Evolutionary conservation across 129 eudicot genomes (phyloP), one percentile per base, ranked within the genome.

Genomic region (Deinandra increscens): DNA sequence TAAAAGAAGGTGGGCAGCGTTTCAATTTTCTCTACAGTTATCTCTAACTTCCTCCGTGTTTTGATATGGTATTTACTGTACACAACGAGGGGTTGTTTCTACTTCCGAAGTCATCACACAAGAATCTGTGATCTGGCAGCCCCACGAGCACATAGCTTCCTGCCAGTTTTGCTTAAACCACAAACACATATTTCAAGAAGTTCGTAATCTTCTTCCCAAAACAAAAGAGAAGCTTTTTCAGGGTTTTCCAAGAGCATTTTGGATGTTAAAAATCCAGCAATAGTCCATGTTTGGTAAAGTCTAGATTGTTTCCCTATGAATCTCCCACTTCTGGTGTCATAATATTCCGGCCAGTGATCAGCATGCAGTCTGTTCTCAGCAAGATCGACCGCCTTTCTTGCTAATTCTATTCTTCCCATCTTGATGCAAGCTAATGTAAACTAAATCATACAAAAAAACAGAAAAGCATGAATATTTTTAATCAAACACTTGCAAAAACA

Each of bases 221-320:
- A 89, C 34, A 94, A 73, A 43, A 78, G 81, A 10, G 97, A 69
- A 55, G 98, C 99, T 67, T 68, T 81, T 44, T 87, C 88, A 3
- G 96, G 99, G 18, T 94, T 94, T 50, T 81, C 91, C 76, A 94
- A 64, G 14, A 94, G 89, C 97, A 87, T 79, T 79, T 85, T 94
- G 12, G 99, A 94, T 36, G 97, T 87, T 41, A 89, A 62, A 75
- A 45, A 94, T 44, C 99, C 99, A 22, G 99, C 96, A 56, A 94
- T 75, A 2, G 99, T 87, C 99, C 99, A 94, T 23, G 99, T 94
- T 82, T 94, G 99, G 79, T 89, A 82, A n/a, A 89, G 91, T 58
- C 99, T 84, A 6, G 99, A 79, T 76, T 94, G 97, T 77, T 94
- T 94, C 13, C 99, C 99, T 18, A 90, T 75, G 64, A 89, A 94